phyloP scores from a whole-genome alignment of 2,329 filamentous ascomycete genomes.

The Colletotrichum sp. region DNA sequence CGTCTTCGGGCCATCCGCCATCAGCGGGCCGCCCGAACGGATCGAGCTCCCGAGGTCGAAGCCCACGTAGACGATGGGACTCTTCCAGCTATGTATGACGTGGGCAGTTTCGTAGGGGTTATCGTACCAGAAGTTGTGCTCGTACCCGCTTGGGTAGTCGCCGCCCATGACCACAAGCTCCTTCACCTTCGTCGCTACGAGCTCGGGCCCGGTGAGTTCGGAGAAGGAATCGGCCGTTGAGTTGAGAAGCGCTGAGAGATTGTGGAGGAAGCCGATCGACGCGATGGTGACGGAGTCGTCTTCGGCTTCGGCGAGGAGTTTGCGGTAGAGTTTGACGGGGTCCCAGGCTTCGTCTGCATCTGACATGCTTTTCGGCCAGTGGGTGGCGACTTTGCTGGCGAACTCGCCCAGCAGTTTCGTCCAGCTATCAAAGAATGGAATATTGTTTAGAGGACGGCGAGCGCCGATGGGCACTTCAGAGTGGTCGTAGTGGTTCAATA shows the following conservation, averaged over 20 bases:
- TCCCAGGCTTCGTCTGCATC: slow-evolving; percentile 41
- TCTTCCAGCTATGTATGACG: slow-evolving; percentile 51
- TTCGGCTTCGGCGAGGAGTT: slow-evolving; percentile 40
- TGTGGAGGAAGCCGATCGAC: slow-evolving; percentile 51
- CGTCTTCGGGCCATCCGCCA: slow-evolving; percentile 29
- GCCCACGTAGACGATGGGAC: slow-evolving; percentile 45
- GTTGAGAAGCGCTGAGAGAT: slow-evolving; percentile 51
- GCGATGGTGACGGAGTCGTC: slow-evolving; percentile 49
- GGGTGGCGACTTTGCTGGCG: slow-evolving; percentile 48
- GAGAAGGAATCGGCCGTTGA: slow-evolving; percentile 46
- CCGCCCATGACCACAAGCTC: slow-evolving; percentile 10
- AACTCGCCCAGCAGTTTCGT: slow-evolving; percentile 46
- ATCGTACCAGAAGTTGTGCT: slow-evolving; percentile 54
- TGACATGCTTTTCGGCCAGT: slow-evolving; percentile 41
- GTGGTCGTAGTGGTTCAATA: slow-evolving; percentile 45
- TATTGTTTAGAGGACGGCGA: slow-evolving; percentile 42
- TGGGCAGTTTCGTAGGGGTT: slow-evolving; percentile 41
- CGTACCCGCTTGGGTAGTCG: slow-evolving; percentile 48
- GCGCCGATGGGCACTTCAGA: slow-evolving; percentile 40
- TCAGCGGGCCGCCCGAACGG: slow-evolving; percentile 41
- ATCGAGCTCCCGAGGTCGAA: slow-evolving; percentile 46
- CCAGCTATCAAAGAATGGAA: slow-evolving; percentile 49
- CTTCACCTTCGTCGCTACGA: slow-evolving; percentile 48
- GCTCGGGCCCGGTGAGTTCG: slow-evolving; percentile 39
- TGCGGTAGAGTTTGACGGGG: slow-evolving; percentile 50